Base-by-base conservation (phyloP, 2,329 filamentous ascomycete genomes). In the Diaporthe aspalathi region DNA sequence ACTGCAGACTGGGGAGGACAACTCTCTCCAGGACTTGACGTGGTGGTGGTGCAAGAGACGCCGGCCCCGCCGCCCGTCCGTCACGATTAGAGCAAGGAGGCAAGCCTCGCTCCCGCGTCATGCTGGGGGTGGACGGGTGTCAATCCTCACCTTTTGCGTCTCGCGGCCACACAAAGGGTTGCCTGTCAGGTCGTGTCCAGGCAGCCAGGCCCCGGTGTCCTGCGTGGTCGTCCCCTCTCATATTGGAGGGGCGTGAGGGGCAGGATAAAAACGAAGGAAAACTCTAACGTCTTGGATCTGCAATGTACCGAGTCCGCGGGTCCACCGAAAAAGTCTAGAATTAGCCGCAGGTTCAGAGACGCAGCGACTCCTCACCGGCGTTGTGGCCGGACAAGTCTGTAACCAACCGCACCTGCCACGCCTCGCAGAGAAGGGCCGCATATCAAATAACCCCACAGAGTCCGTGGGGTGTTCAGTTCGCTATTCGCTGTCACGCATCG, bases 291-390 rank as follows among this genome's bases (percentile, higher is more conserved):
- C 47, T 27, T 60, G 16, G 67, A 32, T 47, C 45, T 52, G 38
- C 50, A 68, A 38, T 43, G 47, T 38, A 57, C 54, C 53, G 29
- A 43, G 45, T 32, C 27, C 29, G 67, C 56, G 67, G 53, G 24
- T 56, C 35, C 67, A 68, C 54, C 53, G 24, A 53, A 60, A 52
- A 29, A 29, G 32, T 60, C 53, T 60, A 68, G 67, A 68, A 68
- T 65, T 38, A 45, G n/a, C n/a, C 43, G 43, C n/a, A n/a, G n/a
- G n/a, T n/a, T n/a, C n/a, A n/a, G 66, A 68, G 57, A 68, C 66
- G 24, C 53, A 68, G 29, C 17, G 27, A 60, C 53, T 68, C 53
- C 45, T 62, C 53, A 49, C 29, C 56, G 22, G 43, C 11, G 7
- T 27, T 38, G 53, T 40, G n/a, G 43, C 50, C 53, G 43, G 54